Conservation (phyloP, 1,284 basidiomycete genomes). For the Schizophyllum amplum region DNA sequence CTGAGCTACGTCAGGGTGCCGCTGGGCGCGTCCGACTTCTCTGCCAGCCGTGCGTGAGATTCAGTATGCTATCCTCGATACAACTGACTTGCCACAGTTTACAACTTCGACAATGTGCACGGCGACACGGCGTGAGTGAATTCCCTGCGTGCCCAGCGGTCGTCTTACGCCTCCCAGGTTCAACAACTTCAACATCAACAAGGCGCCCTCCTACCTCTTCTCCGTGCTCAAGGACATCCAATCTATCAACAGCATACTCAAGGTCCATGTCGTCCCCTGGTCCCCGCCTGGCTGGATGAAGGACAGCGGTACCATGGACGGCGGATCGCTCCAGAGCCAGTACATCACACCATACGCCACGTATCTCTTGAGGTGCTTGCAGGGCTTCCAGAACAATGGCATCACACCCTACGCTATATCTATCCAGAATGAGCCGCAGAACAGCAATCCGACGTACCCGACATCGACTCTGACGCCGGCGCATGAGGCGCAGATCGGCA, state of each 20-base stretch:
- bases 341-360: conserved; percentile 35
- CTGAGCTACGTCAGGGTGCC: conserved; percentile 42
- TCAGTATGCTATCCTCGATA: neutral
- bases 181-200: conserved; percentile 36
- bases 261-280: conserved; percentile 45
- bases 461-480: conserved; percentile 26
- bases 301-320: conserved; percentile 37
- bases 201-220: conserved; percentile 41
- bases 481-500: conserved; percentile 38
- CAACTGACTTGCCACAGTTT: conserved; percentile 24
- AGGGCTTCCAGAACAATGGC: conserved; percentile 41
- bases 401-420: conserved; percentile 41
- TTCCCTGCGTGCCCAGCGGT: too few species aligned
- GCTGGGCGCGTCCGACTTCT: conserved; percentile 49
- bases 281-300: conserved; percentile 58
- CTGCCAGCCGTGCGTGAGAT: conserved; percentile 26
- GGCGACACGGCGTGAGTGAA: conserved; percentile 31
- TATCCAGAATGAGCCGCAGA: conserved; percentile 48
- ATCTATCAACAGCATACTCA: conserved; percentile 30
- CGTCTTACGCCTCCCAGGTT: conserved; percentile 16
- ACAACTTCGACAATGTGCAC: conserved; percentile 38
- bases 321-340: conserved; percentile 32
- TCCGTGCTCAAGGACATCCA: conserved; percentile 42
- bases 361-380: conserved; percentile 45
- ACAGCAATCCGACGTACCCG: conserved; percentile 45